Evolutionary conservation across 306 rosid species (phyloP).

Genomic region (Erythrophleum fordii): DNA sequence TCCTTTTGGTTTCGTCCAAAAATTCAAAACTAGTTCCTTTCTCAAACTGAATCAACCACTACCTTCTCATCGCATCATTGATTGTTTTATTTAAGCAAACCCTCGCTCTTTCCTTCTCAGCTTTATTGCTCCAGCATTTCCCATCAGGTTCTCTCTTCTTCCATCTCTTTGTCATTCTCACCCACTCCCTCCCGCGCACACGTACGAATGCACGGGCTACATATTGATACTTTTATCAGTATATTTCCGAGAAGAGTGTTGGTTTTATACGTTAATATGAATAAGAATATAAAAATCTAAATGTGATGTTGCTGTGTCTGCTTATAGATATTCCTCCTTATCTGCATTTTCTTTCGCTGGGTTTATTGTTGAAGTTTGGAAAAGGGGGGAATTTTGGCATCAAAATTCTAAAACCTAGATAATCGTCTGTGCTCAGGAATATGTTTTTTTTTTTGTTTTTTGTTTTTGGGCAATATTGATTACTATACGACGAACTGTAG

Average conservation of each 20-base stretch:
- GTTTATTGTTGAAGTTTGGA: neutral
- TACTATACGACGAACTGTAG: neutral
- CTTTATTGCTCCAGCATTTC: neutral
- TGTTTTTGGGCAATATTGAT: neutral
- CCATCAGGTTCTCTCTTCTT: conserved; percentile 52
- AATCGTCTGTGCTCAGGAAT: neutral
- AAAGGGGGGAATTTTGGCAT: neutral
- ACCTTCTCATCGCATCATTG: neutral
- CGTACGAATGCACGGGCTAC: neutral
- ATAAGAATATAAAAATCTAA: neutral
- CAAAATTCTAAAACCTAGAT: neutral
- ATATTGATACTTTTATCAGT: neutral
- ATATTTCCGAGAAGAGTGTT: neutral
- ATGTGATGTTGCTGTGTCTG: neutral
- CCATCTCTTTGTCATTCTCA: neutral
- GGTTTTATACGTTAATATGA: neutral
- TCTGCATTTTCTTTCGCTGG: neutral
- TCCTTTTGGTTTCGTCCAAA: neutral
- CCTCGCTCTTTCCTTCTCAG: conserved; percentile 32
- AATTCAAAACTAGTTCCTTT: neutral
- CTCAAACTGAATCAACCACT: conserved; percentile 40
- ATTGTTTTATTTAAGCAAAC: neutral
- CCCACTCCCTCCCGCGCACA: neutral
- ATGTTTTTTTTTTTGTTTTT: neutral
- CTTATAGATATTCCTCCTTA: neutral